Percentiles rank a stretch among this genome's conserved stretches.
These are phyloP conservation scores for Huntiella abstrusa DNA, from an alignment of 2,329 filamentous ascomycete species.

Conservation along the genomic window DNA sequence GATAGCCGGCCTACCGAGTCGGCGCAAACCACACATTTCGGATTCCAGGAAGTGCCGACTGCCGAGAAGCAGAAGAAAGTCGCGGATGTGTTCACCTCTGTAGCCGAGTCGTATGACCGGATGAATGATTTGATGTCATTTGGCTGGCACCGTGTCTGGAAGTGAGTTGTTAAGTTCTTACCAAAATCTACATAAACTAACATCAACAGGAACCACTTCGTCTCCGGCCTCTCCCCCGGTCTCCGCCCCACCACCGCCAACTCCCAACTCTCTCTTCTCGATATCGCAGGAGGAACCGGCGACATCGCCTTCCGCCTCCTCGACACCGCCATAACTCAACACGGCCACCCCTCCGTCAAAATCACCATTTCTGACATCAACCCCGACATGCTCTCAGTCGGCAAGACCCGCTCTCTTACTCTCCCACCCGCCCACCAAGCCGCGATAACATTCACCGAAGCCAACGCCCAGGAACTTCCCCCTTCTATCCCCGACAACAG, in stretches of 20 bases:
- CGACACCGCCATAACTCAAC: conserved; percentile 64
- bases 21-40: conserved; percentile 52
- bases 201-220: conserved; percentile 55
- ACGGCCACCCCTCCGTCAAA: conserved; percentile 53
- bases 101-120: conserved; percentile 82
- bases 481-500: conserved; percentile 42
- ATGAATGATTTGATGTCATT: conserved; percentile 99
- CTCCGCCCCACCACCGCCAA: conserved; percentile 27
- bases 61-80: conserved; percentile 55
- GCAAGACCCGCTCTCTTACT: conserved; percentile 51
- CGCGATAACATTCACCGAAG: conserved; percentile 60
- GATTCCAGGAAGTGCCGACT: conserved; percentile 70
- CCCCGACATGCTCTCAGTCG: conserved; percentile 79
- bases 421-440: conserved; percentile 33
- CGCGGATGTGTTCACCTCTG: conserved; percentile 79
- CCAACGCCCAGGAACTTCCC: conserved; percentile 66
- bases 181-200: background rate
- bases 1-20: background rate
- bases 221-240: conserved; percentile 75
- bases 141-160: conserved; percentile 92
- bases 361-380: conserved; percentile 96
- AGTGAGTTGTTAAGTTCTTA: conserved; percentile 24
- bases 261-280: conserved; percentile 55
- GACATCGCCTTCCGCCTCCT: conserved; percentile 97
- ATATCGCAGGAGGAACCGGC: conserved; percentile 90